These are phyloP conservation scores for Globisporangium carolinianum DNA, from an alignment of 352 stramenopile genomes.

Conservation along the genomic window DNA sequence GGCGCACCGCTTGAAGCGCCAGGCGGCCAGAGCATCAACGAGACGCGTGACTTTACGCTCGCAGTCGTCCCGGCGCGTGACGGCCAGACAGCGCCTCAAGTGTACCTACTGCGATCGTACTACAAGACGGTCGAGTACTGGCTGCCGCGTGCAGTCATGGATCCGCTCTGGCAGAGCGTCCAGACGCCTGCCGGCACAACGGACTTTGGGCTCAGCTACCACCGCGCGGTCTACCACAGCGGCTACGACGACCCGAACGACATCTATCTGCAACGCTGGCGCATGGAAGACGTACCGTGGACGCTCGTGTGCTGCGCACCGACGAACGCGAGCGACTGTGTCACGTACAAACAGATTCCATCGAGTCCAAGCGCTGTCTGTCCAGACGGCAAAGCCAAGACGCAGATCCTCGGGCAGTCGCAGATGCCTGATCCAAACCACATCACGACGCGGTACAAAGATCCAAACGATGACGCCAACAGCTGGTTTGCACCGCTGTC, in stretches of 20 bases:
- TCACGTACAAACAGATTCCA: slow-evolving; percentile 36
- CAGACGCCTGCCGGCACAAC: slow-evolving; percentile 58
- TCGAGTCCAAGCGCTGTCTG: slow-evolving; percentile 25
- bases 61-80: slow-evolving; percentile 26
- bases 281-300: slow-evolving; percentile 92
- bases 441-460: slow-evolving; percentile 88
- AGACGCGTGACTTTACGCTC: slow-evolving; percentile 94
- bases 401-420: slow-evolving; percentile 54
- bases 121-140: slow-evolving; percentile 95
- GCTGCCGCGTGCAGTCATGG: slow-evolving; percentile 93
- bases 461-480: slow-evolving; percentile 87
- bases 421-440: slow-evolving; percentile 35
- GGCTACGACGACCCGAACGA: slow-evolving; percentile 96
- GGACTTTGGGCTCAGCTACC: slow-evolving; percentile 94
- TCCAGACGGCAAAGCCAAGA: slow-evolving; percentile 49
- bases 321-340: slow-evolving; percentile 47
- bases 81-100: slow-evolving; percentile 18
- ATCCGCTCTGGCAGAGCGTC: slow-evolving; percentile 95
- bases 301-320: slow-evolving; percentile 84
- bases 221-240: slow-evolving; percentile 90
- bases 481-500: slow-evolving; percentile 84
- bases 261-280: slow-evolving; percentile 95
- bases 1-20: slow-evolving; percentile 61
- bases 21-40: slow-evolving; percentile 79
- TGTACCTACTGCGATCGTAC: slow-evolving; percentile 92